Evolutionary conservation across 345 rosid species (phyloP).

Genomic region (Heritiera fomes): DNA sequence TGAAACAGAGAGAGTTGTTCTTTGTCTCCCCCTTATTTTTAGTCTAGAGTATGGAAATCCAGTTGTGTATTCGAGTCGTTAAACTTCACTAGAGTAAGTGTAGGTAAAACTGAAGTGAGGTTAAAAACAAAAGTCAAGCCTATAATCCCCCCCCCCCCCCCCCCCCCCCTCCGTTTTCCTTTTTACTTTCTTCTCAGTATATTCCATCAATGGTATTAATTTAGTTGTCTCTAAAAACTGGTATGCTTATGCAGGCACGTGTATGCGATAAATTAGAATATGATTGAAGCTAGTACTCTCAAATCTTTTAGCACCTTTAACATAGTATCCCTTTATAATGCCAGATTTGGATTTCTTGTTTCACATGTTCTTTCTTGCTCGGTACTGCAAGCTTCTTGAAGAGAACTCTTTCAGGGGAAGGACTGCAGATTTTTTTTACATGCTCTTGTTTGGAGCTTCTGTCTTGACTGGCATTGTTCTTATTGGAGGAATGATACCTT

Average conservation of each 20-base stretch:
- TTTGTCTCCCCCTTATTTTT: background rate
- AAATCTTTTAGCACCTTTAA: slow-evolving; percentile 6
- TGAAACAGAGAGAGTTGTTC: background rate
- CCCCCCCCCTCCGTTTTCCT: background rate
- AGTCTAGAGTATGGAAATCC: background rate
- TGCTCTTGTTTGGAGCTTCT: slow-evolving; percentile 95
- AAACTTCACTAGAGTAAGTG: background rate
- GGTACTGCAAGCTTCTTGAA: slow-evolving; percentile 97
- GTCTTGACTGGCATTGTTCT: slow-evolving; percentile 87
- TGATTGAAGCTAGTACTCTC: background rate
- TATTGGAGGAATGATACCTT: slow-evolving; percentile 92
- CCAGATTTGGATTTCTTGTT: slow-evolving; percentile 96
- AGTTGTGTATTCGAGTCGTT: background rate
- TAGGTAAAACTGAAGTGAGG: background rate
- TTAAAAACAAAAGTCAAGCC: background rate
- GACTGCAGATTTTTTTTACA: slow-evolving; percentile 97
- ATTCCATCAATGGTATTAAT: background rate
- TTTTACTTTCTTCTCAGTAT: background rate
- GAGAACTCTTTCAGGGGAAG: slow-evolving; percentile 97
- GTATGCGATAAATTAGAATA: background rate
- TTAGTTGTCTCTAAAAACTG: background rate
- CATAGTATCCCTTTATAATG: slow-evolving; percentile 18
- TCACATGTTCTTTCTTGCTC: slow-evolving; percentile 98
- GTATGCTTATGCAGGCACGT: background rate
- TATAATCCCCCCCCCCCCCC: too few relatives aligned